A percentile compares a stretch with the other conserved stretches of the same genome.
Conservation (phyloP, 148 eudicot species). For the Nyssa sinensis region DNA sequence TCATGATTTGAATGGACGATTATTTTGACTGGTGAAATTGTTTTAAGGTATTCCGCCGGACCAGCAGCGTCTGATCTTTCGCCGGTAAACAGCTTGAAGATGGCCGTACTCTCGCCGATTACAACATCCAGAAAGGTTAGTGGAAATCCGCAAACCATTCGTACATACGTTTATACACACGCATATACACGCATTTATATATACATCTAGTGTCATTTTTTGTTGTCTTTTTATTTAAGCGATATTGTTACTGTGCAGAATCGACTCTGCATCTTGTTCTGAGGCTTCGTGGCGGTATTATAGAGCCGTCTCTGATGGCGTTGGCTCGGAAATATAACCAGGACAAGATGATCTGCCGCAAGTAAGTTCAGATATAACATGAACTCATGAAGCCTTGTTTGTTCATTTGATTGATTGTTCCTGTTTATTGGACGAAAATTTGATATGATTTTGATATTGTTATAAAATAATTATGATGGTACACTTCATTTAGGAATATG, state of each 20-base stretch:
- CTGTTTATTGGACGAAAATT: no score
- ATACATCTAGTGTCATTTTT: not conserved
- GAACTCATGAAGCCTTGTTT: not conserved
- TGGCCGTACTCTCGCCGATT: slow-evolving; percentile 47
- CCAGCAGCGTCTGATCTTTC: slow-evolving; percentile 47
- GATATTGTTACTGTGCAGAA: slow-evolving; percentile 22
- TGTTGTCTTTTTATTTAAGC: not conserved
- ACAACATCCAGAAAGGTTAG: slow-evolving; percentile 49
- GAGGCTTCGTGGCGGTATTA: slow-evolving; percentile 56
- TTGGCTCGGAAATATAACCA: slow-evolving; percentile 50
- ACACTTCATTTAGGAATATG: not conserved
- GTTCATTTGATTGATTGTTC: not conserved
- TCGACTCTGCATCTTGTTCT: slow-evolving; percentile 50
- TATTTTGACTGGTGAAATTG: not conserved
- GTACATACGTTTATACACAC: not conserved
- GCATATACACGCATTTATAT: no score
- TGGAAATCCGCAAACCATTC: no score
- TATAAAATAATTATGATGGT: not conserved
- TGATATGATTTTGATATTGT: not conserved
- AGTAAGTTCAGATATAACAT: slow-evolving; percentile 24
- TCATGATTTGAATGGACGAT: not conserved
- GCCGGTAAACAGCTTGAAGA: slow-evolving; percentile 50
- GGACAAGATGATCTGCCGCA: slow-evolving; percentile 55
- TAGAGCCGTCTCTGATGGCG: slow-evolving; percentile 53
- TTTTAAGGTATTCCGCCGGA: slow-evolving; percentile 37